Evolutionary conservation across 2,329 filamentous ascomycete species (phyloP), one percentile per base, ranked within the genome.

Genomic region (Zymoseptoria pseudotritici): DNA sequence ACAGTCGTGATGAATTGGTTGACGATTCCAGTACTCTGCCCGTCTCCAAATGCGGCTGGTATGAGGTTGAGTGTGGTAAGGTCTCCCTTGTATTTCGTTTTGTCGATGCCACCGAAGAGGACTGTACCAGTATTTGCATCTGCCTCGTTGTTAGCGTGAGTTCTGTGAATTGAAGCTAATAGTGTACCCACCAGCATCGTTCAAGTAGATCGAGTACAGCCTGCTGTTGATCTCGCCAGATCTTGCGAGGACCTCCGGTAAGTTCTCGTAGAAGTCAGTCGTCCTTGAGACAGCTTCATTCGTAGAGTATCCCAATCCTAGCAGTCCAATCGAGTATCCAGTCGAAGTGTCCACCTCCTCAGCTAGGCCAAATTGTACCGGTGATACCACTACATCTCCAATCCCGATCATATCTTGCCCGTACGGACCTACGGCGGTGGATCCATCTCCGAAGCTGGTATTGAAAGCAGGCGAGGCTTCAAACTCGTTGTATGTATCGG

Each of bases 51-150:
- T 55, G 54, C 54, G 3, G 61, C 59, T 5, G 71, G 69, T 7
- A 72, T 62, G 29, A 72, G 56, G 64, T 74, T 66, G 13, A 73
- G 53, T 2, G 71, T 72, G 4, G 62, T 67, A 19, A 74, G 66
- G 8, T 68, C 55, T 53, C 69, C 69, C 3, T 64, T 67, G 56
- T 68, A 72, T 50, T 70, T 70, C 22, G 63, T 61, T 1, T 62
- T 71, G 58, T 74, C 72, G 42, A 73, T 67, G 8, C 72, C 72
- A n/a, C 72, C 72, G 54, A 74, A 73, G 20, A 74, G 66, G 50
- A 74, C 69, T 13, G 66, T 67, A 21, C 72, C 72, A 8, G 68
- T 65, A 52, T 61, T 58, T 55, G 55, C 62, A 31, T 61, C 61
- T 57, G 24, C 1, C 19, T 36, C 5, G 4, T 3, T 20, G 50